phyloP scores from a whole-genome alignment of 2,329 filamentous ascomycete species.

The Tympanopsis confertula region DNA sequence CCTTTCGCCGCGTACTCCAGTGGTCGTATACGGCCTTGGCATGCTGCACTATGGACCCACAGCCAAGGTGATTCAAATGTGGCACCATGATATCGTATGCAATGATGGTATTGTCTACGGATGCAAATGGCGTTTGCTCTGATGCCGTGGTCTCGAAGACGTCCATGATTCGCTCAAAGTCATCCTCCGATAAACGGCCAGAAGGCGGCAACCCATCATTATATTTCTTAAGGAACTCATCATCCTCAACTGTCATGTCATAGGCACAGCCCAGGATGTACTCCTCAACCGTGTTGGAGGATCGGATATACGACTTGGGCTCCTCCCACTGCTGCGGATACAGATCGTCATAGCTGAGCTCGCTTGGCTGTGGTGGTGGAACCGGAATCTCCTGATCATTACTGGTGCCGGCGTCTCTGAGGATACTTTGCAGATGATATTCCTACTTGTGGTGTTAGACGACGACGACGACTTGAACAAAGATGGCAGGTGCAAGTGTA shows the following conservation, averaged over 20 bases:
- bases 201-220: constrained; percentile 62
- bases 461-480: too few relatives aligned
- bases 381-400: constrained; percentile 57
- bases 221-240: constrained; percentile 70
- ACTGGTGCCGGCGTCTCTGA: constrained; percentile 39
- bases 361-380: constrained; percentile 40
- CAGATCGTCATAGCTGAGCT: constrained; percentile 76
- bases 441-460: constrained; percentile 46
- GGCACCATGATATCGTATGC: constrained; percentile 66
- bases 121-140: constrained; percentile 75
- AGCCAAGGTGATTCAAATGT: constrained; percentile 41
- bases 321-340: constrained; percentile 72
- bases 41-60: constrained; percentile 36
- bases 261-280: constrained; percentile 74
- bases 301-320: constrained; percentile 88
- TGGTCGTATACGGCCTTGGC: constrained; percentile 78
- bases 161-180: constrained; percentile 89
- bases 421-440: constrained; percentile 75
- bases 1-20: constrained; percentile 66
- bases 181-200: constrained; percentile 69
- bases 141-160: constrained; percentile 83
- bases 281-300: constrained; percentile 95
- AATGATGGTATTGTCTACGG: constrained; percentile 78
- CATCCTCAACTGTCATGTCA: constrained; percentile 88
- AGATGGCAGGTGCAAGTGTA: background rate